phyloP scores from a whole-genome alignment of 495 filamentous ascomycete genomes.

The Neohortaea acidophila region DNA sequence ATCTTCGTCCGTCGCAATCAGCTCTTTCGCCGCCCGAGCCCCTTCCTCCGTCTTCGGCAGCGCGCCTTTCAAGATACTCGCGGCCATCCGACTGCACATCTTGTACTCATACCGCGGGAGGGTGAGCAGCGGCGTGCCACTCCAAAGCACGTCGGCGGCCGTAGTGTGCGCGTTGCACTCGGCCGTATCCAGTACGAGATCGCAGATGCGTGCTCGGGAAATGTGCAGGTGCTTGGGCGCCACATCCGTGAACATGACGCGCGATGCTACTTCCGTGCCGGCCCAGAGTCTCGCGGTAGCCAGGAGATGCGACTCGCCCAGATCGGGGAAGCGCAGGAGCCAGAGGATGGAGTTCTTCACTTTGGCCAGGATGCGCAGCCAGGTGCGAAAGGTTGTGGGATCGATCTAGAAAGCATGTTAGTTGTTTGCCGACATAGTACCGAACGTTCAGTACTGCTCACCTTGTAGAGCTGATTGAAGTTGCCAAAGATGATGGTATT shows the following conservation, averaged over 20 bases:
- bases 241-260: slow-evolving; percentile 91
- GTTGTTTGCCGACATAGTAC: background rate
- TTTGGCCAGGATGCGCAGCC: slow-evolving; percentile 81
- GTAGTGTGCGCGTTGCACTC: slow-evolving; percentile 99
- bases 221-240: slow-evolving; percentile 94
- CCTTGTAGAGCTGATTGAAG: slow-evolving; percentile 99
- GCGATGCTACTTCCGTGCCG: slow-evolving; percentile 69
- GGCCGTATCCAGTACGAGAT: slow-evolving; percentile 91
- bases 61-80: slow-evolving; percentile 80
- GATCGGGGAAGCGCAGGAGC: slow-evolving; percentile 90
- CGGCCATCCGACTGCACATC: slow-evolving; percentile 98
- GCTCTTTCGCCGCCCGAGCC: slow-evolving; percentile 48
- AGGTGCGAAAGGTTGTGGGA: slow-evolving; percentile 88
- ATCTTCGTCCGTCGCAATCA: slow-evolving; percentile 63
- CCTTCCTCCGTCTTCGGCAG: slow-evolving; percentile 57
- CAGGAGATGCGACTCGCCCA: slow-evolving; percentile 73
- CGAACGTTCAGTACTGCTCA: slow-evolving; percentile 27
- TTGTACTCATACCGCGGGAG: slow-evolving; percentile 93
- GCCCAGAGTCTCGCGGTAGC: slow-evolving; percentile 73
- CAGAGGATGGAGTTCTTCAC: slow-evolving; percentile 84
- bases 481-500: slow-evolving; percentile 88
- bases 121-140: slow-evolving; percentile 82
- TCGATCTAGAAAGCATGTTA: slow-evolving; percentile 53
- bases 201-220: slow-evolving; percentile 73
- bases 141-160: slow-evolving; percentile 91